Evolutionary conservation across 495 filamentous ascomycete species (phyloP).

Genomic region (Penicillium argentinense): DNA sequence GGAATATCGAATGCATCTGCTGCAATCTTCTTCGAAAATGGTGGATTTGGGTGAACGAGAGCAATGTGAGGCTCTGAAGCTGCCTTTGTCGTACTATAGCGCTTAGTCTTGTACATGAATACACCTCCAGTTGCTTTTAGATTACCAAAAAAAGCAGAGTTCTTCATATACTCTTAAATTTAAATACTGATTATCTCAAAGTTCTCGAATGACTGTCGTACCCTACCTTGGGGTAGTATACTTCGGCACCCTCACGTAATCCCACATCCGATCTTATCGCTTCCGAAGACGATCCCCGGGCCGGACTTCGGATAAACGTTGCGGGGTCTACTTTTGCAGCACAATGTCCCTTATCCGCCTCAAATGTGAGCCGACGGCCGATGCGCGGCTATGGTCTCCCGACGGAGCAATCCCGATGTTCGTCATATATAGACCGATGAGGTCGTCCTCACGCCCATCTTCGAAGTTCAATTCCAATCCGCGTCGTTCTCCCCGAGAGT

Average conservation of each 20-base stretch:
- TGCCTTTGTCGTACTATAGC: slow-evolving; percentile 15
- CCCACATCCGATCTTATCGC: slow-evolving; percentile 21
- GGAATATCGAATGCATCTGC: slow-evolving; percentile 7
- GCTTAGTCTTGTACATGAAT: too few species aligned
- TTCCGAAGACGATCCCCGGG: slow-evolving; percentile 14
- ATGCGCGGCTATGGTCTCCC: slow-evolving; percentile 12
- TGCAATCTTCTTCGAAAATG: slow-evolving; percentile 20
- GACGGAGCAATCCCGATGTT: slow-evolving; percentile 15
- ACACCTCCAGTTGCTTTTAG: too few species aligned
- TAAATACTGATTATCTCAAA: too few species aligned
- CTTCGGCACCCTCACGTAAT: slow-evolving; percentile 11
- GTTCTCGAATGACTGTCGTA: too few species aligned
- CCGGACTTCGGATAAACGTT: slow-evolving; percentile 22
- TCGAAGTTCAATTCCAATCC: not conserved
- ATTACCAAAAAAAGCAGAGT: too few species aligned
- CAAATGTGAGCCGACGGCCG: slow-evolving; percentile 15
- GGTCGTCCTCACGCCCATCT: not conserved
- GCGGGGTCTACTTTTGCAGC: slow-evolving; percentile 9
- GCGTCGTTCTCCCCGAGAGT: not conserved
- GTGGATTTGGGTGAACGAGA: slow-evolving; percentile 14
- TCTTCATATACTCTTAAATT: too few species aligned
- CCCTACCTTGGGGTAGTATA: not conserved
- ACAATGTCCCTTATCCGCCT: slow-evolving; percentile 12
- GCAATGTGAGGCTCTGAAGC: slow-evolving; percentile 14
- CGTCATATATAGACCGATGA: slow-evolving; percentile 17